Base-by-base conservation (phyloP, 179 eudicot genomes). In the Beta macrorhiza region DNA sequence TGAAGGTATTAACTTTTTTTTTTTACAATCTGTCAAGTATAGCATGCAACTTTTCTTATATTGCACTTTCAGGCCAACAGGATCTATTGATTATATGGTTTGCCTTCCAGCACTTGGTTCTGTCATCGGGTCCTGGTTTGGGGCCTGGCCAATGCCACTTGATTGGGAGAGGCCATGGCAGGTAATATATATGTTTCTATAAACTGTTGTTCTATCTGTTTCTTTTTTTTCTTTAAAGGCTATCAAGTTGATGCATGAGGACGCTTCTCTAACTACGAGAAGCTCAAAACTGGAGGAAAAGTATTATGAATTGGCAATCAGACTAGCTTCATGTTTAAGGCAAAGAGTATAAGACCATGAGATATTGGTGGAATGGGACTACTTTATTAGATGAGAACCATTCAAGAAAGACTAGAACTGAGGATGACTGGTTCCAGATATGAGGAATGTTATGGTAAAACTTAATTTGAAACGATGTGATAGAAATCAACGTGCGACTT, bases 161-260 rank as follows among this genome's bases (percentile, higher is more conserved):
- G 99, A 95, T 87, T 95, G 99, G 99, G 99, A 95, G 88, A 91
- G 92, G 83, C 88, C 91, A 25, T 95, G 99, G 99, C 99, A 93
- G 99, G 99, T 95, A 89, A 47, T 74, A 65, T 82, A 81, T 59
- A 14, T 15, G 6, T 72, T 64, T 61, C 37, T 49, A 45, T 49
- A 57, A 11, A 4, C 22, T 56, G 32, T 2, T 20, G 14, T 3
- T 75, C 56, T 5, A 6, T 57, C 51, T 25, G 19, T 67, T 62
- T 10, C 19, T 57, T 45, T 49, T 51, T 22, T 14, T 69, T 59
- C 42, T n/a, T 51, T 12, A 7, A n/a, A 14, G 32, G 13, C 56
- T 9, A 57, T 63, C 22, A 49, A 17, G 42, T 37, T 57, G 75
- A 37, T 37, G 42, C 4, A 29, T 29, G 32, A 25, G 32, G 32